phyloP scores from a whole-genome alignment of 108 stramenopile genomes.

The Bacterosira constricta region DNA sequence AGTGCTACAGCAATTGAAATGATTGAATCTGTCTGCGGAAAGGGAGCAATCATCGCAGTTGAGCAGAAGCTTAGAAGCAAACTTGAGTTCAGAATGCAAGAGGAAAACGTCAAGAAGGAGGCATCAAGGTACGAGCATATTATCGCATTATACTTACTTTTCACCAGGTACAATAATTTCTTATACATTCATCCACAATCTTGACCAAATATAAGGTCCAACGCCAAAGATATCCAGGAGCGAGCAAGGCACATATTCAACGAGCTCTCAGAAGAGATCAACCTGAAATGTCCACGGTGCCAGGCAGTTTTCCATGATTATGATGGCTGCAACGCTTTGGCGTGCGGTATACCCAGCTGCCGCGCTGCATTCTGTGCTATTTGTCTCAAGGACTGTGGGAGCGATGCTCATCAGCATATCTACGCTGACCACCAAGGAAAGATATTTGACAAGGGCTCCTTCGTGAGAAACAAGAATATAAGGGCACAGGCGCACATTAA shows the following conservation, averaged over 20 bases:
- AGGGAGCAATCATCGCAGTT: constrained; percentile 47
- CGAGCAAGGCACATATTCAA: constrained; percentile 44
- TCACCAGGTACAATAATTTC: background rate
- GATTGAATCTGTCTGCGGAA: constrained; percentile 45
- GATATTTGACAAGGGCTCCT: constrained; percentile 41
- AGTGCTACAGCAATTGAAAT: constrained; percentile 40
- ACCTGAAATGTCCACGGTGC: constrained; percentile 55
- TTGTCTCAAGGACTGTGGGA: constrained; percentile 50
- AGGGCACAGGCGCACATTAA: constrained; percentile 18
- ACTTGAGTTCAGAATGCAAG: constrained; percentile 47
- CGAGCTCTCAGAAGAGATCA: constrained; percentile 38
- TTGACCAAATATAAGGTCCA: constrained; percentile 7
- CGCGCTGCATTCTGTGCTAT: constrained; percentile 54
- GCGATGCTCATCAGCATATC: constrained; percentile 50
- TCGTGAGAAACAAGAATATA: constrained; percentile 10
- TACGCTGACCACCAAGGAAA: constrained; percentile 9
- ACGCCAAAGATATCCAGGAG: constrained; percentile 21
- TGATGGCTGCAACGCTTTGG: constrained; percentile 57
- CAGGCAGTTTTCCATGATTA: constrained; percentile 47
- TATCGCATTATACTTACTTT: background rate
- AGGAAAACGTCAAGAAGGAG: constrained; percentile 22
- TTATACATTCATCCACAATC: background rate
- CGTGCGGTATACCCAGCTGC: constrained; percentile 24
- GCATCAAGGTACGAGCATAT: constrained; percentile 13
- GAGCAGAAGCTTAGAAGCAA: constrained; percentile 43